Percentiles rank a stretch among this genome's conserved stretches.
These are phyloP conservation scores for Notholithocarpus densiflorus DNA, from an alignment of 306 rosid species.

Conservation along the genomic window DNA sequence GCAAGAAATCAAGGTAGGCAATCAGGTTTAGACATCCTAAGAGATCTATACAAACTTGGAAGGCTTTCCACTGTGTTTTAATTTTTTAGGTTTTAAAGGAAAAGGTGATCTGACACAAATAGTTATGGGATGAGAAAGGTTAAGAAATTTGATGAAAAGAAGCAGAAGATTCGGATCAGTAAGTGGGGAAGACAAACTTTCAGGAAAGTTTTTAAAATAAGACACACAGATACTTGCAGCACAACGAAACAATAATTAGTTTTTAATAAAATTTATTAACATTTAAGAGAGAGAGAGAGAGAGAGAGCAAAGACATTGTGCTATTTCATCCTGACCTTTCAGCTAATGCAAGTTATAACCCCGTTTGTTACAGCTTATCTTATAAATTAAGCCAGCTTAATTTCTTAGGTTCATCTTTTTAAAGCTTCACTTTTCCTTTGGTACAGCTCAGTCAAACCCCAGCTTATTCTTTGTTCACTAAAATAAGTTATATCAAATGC, in stretches of 20 bases:
- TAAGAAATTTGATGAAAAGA: not conserved
- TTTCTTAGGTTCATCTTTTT: too few species aligned
- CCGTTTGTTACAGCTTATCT: too few species aligned
- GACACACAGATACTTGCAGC: not conserved
- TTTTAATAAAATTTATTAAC: not conserved
- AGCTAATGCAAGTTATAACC: not conserved
- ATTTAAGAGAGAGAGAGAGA: not conserved
- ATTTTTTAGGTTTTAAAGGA: not conserved
- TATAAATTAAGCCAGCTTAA: too few species aligned
- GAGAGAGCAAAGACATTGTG: not conserved
- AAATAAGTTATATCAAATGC: too few species aligned
- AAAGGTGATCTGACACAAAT: not conserved
- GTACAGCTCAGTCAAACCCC: too few species aligned
- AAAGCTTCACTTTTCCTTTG: too few species aligned
- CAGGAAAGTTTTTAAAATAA: not conserved
- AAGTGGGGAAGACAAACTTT: not conserved
- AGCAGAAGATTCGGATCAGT: not conserved
- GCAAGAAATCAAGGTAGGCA: constrained; percentile 49
- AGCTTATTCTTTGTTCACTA: too few species aligned
- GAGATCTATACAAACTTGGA: not conserved
- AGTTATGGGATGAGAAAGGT: not conserved
- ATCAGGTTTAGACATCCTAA: constrained; percentile 32
- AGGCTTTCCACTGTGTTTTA: not conserved
- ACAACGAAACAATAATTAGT: not conserved
- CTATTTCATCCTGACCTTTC: not conserved